Evolutionary conservation across 208 protist genomes (phyloP).

Genomic region (Trypanosoma mega): DNA sequence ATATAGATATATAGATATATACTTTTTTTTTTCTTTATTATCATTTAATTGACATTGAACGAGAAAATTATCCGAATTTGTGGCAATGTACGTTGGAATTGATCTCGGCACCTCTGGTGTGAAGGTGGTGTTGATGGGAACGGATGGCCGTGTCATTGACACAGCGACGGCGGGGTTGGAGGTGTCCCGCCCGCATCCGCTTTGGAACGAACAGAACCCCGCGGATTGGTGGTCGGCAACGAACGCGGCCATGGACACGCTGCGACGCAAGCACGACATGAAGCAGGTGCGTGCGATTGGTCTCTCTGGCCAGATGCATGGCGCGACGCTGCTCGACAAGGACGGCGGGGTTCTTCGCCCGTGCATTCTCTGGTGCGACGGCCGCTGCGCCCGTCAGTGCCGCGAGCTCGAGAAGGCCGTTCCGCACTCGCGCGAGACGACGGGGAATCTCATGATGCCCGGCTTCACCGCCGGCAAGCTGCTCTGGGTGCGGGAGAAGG

Average conservation of each 20-base stretch:
- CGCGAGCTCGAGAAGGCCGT: constrained; percentile 63
- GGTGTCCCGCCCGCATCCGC: constrained; percentile 55
- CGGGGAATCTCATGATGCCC: constrained; percentile 81
- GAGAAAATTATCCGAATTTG: background rate
- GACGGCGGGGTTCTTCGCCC: constrained; percentile 55
- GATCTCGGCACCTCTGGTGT: constrained; percentile 71
- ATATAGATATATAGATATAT: background rate
- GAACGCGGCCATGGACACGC: constrained; percentile 50
- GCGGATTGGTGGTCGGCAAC: constrained; percentile 56
- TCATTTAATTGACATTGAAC: background rate
- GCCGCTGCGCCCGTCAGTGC: constrained; percentile 64
- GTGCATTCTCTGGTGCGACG: constrained; percentile 84
- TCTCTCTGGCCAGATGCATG: constrained; percentile 76
- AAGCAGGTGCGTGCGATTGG: constrained; percentile 48
- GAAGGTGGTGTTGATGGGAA: constrained; percentile 64
- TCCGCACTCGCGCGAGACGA: constrained; percentile 51
- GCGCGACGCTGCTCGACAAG: constrained; percentile 65
- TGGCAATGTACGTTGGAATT: constrained; percentile 63
- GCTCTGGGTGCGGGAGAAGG: constrained; percentile 72
- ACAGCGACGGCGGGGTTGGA: constrained; percentile 47
- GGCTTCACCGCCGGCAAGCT: constrained; percentile 82
- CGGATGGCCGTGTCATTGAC: constrained; percentile 52
- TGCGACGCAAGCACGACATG: constrained; percentile 54
- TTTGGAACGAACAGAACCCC: constrained; percentile 77
- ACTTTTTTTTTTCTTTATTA: background rate